Base-by-base conservation (phyloP, 2,329 filamentous ascomycete species). In the Nannizzia gypsea region DNA sequence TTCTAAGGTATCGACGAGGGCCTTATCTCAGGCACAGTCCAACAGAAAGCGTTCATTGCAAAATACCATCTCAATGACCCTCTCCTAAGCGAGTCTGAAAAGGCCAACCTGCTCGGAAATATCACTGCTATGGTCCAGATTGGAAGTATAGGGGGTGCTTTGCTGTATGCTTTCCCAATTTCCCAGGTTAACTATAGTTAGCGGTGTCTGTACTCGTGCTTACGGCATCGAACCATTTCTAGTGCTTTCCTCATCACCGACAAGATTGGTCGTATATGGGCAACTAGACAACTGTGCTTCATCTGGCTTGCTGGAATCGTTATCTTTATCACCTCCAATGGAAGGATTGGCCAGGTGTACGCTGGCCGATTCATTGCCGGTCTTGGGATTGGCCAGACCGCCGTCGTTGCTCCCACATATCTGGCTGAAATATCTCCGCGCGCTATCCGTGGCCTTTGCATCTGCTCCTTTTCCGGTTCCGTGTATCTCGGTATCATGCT, bases 121-220 rank as follows among this genome's bases (percentile, higher is more conserved):
- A 86, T 91, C 59, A 86, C 87, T 1, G 82, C 86, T 55, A 91
- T 91, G 88, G 88, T 91, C 0, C 88, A 90, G 72, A 83, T 90
- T 66, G 88, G 88, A 24, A 87, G 83, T 24, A 86, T 91, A 31
- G 83, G 77, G 3, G 88, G 88, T 48, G 85, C 87, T 31, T 76
- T 89, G 34, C 78, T 86, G 76, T 78, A 67, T 63, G 74, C 69
- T 13, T 24, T 8, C 13, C 20, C 17, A 6, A 20, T 52, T 8
- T 11, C 8, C 13, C 5, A 22, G 34, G 34, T 8, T 6, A 9
- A 31, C 31, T 36, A n/a, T n/a, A 36, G n/a, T n/a, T n/a, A n/a
- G 31, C 2, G 50, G 13, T 22, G 26, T 9, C 24, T 11, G 56
- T 22, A 31, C 20, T 3, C 15, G 4, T 8, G 28, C 57, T 62